Percentiles rank a stretch among this genome's conserved stretches.
Evolutionary conservation across 306 rosid genomes (phyloP).

Genomic region (Alnus rubra): DNA sequence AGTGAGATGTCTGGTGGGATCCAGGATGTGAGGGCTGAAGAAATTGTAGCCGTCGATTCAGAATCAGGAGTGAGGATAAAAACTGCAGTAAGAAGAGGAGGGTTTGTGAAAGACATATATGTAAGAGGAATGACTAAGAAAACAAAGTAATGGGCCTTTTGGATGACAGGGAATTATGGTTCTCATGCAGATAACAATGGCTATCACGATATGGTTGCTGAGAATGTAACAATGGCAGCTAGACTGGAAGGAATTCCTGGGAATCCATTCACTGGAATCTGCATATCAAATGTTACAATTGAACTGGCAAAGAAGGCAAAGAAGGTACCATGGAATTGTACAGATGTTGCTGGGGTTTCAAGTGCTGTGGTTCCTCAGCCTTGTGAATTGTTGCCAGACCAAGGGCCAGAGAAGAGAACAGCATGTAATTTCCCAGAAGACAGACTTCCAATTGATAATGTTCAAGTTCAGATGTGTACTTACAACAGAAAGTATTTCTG

Average conservation of each 20-base stretch:
- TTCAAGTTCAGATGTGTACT: conserved; percentile 51
- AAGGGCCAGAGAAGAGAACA: conserved; percentile 36
- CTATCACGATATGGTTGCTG: conserved; percentile 61
- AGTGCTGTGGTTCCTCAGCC: conserved; percentile 59
- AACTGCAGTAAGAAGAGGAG: conserved; percentile 77
- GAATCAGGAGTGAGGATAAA: conserved; percentile 80
- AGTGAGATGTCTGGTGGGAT: conserved; percentile 90
- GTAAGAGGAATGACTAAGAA: conserved; percentile 58
- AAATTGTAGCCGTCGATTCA: conserved; percentile 54
- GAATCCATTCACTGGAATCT: conserved; percentile 65
- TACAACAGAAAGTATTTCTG: conserved; percentile 37
- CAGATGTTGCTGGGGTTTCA: conserved; percentile 64
- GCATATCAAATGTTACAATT: conserved; percentile 74
- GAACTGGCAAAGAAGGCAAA: conserved; percentile 50
- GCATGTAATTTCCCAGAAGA: conserved; percentile 61
- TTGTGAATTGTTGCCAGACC: conserved; percentile 54
- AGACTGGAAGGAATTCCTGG: conserved; percentile 62
- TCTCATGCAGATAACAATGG: conserved; percentile 66
- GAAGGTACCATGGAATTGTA: conserved; percentile 67
- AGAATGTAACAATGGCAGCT: conserved; percentile 69
- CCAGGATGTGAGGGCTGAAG: conserved; percentile 74
- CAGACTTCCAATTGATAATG: conserved; percentile 42
- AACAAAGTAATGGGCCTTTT: conserved; percentile 81
- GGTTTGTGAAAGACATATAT: conserved; percentile 71
- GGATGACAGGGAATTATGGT: conserved; percentile 79